These are phyloP conservation scores for Neurospora sp. DNA, from an alignment of 495 filamentous ascomycete genomes.

Conservation along the genomic window DNA sequence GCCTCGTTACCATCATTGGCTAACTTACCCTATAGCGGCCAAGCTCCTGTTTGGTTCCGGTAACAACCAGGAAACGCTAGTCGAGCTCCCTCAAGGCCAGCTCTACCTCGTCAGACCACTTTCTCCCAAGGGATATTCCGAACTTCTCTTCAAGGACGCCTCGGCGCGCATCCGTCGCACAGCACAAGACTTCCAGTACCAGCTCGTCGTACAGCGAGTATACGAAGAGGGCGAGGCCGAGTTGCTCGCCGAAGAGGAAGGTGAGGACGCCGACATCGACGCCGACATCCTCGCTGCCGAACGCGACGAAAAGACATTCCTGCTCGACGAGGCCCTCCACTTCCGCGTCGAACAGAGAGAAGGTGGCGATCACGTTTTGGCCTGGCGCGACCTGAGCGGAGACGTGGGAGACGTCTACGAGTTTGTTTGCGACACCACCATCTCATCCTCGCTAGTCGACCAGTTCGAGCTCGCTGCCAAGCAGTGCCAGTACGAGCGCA, in stretches of 20 bases:
- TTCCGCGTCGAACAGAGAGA: conserved; percentile 76
- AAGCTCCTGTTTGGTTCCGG: conserved; percentile 81
- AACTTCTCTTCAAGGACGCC: conserved; percentile 97
- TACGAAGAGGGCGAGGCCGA: conserved; percentile 98
- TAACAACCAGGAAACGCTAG: conserved; percentile 80
- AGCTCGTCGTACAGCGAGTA: conserved; percentile 88
- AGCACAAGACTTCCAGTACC: conserved; percentile 90
- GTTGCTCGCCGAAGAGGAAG: conserved; percentile 70
- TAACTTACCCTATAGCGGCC: conserved; percentile 48
- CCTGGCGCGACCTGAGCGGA: conserved; percentile 90
- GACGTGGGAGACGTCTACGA: conserved; percentile 91
- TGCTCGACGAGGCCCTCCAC: conserved; percentile 83
- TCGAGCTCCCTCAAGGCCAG: conserved; percentile 89
- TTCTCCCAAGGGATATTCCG: conserved; percentile 93
- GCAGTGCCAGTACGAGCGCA: conserved; percentile 96
- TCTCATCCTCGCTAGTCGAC: conserved; percentile 57
- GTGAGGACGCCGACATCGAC: conserved; percentile 62
- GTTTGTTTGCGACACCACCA: conserved; percentile 78
- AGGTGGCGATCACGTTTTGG: conserved; percentile 69
- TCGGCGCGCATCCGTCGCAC: conserved; percentile 85
- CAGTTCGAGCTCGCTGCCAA: conserved; percentile 76
- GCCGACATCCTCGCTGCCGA: conserved; percentile 55
- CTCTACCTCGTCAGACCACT: conserved; percentile 92
- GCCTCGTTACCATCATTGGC: neutral
- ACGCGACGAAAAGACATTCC: conserved; percentile 92